Evolutionary conservation across 2,329 filamentous ascomycete genomes (phyloP).

Genomic region (Ophiosphaerella narmari): DNA sequence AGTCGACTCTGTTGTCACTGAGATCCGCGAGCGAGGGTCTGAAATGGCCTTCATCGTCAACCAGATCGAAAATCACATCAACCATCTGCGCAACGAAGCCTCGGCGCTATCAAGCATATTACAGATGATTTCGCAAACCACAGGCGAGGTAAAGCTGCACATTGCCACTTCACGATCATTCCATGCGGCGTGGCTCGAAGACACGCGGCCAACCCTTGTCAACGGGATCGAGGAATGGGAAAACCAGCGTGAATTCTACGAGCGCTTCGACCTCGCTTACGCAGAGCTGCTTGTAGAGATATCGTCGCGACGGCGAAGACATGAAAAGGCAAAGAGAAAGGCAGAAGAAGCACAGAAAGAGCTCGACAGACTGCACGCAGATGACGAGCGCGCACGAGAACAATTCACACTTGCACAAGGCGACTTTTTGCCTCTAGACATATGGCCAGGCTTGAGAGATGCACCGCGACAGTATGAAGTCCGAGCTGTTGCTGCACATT

Average conservation of each 20-base stretch:
- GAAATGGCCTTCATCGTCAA: conserved; percentile 76
- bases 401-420: conserved; percentile 81
- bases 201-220: conserved; percentile 75
- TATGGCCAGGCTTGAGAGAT: conserved; percentile 70
- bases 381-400: conserved; percentile 74
- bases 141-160: conserved; percentile 67
- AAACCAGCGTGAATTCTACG: conserved; percentile 79
- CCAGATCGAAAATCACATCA: conserved; percentile 66
- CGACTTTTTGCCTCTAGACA: conserved; percentile 82
- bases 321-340: conserved; percentile 73
- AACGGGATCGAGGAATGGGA: conserved; percentile 72
- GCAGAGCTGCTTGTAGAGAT: conserved; percentile 83
- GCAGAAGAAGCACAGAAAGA: conserved; percentile 78
- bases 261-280: conserved; percentile 83
- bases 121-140: conserved; percentile 68
- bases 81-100: conserved; percentile 61
- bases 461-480: conserved; percentile 43
- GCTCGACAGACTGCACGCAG: conserved; percentile 73
- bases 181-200: conserved; percentile 65
- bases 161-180: conserved; percentile 69
- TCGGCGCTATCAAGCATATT: conserved; percentile 66
- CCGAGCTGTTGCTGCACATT: conserved; percentile 19
- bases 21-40: conserved; percentile 74
- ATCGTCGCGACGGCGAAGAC: conserved; percentile 71
- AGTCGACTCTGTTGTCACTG: conserved; percentile 65